These are phyloP conservation scores for Backusella tuberculispora DNA, from an alignment of 192 early-diverging fungal species.

Conservation along the genomic window DNA sequence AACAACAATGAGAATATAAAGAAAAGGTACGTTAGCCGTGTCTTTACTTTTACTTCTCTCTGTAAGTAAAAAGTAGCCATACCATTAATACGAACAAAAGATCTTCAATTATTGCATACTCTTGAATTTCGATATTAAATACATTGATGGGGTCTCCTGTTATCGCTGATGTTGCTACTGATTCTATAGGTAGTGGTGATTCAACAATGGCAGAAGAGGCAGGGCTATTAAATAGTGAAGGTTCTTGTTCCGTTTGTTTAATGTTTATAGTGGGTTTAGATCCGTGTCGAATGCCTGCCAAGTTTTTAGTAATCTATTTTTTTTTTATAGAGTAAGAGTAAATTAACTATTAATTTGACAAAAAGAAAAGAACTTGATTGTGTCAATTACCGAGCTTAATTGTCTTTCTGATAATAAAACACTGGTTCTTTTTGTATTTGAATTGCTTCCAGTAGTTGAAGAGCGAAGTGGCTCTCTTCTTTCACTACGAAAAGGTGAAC, in stretches of 20 bases:
- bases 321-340: background rate
- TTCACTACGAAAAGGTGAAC: background rate
- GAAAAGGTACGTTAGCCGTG: background rate
- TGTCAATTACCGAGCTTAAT: conserved; percentile 29
- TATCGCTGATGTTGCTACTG: background rate
- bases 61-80: background rate
- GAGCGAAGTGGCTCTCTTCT: conserved; percentile 7
- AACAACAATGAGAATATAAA: background rate
- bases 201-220: background rate
- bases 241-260: background rate
- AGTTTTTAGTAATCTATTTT: conserved; percentile 31
- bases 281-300: conserved; percentile 25
- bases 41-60: background rate
- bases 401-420: conserved; percentile 30
- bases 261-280: conserved; percentile 13
- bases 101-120: conserved; percentile 87
- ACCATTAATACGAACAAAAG: conserved; percentile 87
- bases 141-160: conserved; percentile 33
- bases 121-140: conserved; percentile 65
- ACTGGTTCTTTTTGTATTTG: conserved; percentile 14
- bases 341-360: background rate
- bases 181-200: background rate
- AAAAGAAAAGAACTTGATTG: background rate
- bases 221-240: background rate
- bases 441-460: background rate